Conservation (phyloP, 805 yeast species). For the Zygosaccharomyces lentus region DNA sequence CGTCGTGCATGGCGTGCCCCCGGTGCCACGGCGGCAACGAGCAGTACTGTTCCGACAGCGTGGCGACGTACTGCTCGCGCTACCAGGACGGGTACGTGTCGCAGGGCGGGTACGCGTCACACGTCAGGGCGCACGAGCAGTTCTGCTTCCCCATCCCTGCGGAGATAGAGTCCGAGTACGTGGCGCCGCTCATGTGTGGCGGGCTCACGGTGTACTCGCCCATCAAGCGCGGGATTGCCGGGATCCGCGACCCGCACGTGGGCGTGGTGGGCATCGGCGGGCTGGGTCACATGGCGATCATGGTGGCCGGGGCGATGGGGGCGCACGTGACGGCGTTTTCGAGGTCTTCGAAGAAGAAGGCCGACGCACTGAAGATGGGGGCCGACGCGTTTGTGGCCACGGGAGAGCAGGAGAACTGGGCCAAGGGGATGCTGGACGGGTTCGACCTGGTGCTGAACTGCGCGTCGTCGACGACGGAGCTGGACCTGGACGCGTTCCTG, state of each 20-base stretch:
- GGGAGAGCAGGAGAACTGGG: constrained; percentile 41
- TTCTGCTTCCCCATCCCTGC: constrained; percentile 50
- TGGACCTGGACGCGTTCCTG: constrained; percentile 48
- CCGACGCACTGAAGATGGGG: constrained; percentile 41
- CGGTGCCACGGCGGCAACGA: constrained; percentile 55
- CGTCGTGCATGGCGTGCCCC: constrained; percentile 57
- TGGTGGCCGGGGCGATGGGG: constrained; percentile 48
- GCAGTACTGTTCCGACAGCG: constrained; percentile 47
- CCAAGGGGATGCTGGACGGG: constrained; percentile 24
- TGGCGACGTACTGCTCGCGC: constrained; percentile 44
- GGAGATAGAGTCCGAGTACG: constrained; percentile 37
- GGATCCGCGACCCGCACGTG: constrained; percentile 37
- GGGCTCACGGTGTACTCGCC: constrained; percentile 55
- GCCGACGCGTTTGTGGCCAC: constrained; percentile 48
- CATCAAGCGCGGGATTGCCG: constrained; percentile 28
- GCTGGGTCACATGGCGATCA: constrained; percentile 45
- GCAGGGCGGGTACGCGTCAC: constrained; percentile 27
- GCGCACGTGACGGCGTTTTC: constrained; percentile 49
- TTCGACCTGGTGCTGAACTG: constrained; percentile 45
- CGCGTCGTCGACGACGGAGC: constrained; percentile 44
- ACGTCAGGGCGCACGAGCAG: constrained; percentile 22
- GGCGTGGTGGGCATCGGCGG: constrained; percentile 47
- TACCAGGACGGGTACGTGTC: constrained; percentile 34
- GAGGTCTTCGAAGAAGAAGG: constrained; percentile 41
- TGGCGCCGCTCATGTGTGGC: constrained; percentile 55